Conservation (phyloP, 2,329 filamentous ascomycete genomes). For the Phaeosphaeria sp. region DNA sequence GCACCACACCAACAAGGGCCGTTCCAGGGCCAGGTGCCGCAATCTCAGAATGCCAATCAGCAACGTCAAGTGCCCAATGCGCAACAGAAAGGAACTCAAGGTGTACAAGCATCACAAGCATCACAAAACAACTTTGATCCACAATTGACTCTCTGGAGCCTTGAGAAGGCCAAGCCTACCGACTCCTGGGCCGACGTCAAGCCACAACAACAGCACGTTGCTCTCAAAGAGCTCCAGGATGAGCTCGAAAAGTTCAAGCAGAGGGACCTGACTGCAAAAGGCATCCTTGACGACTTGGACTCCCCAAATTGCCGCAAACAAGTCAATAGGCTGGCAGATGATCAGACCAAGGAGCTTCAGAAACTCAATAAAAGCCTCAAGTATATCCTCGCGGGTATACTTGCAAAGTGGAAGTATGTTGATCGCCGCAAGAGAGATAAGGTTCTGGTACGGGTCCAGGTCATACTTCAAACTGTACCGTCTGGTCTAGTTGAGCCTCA, state of each 20-base stretch:
- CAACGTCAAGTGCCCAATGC: constrained; percentile 19
- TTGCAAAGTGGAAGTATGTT: constrained; percentile 15
- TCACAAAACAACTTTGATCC: constrained; percentile 23
- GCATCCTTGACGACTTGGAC: constrained; percentile 28
- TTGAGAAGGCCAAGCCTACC: constrained; percentile 28
- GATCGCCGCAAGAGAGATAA: constrained; percentile 15
- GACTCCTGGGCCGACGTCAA: constrained; percentile 35
- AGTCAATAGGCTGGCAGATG: constrained; percentile 36
- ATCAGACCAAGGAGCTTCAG: constrained; percentile 33
- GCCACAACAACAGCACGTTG: constrained; percentile 30
- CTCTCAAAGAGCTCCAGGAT: constrained; percentile 26
- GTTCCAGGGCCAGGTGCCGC: constrained; percentile 12
- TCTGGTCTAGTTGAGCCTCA: constrained; percentile 20
- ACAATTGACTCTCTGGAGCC: constrained; percentile 32
- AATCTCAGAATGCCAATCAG: constrained; percentile 27
- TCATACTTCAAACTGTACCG: constrained; percentile 39
- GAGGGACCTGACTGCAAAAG: constrained; percentile 25
- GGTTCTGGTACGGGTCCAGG: constrained; percentile 27
- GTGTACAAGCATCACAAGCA: constrained; percentile 11
- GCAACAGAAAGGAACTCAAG: constrained; percentile 17
- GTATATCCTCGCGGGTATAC: constrained; percentile 38
- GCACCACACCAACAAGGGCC: constrained; percentile 15
- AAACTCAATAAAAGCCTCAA: constrained; percentile 28
- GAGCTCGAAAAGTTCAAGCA: constrained; percentile 31
- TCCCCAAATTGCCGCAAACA: constrained; percentile 32